Percentiles rank a stretch among this genome's conserved stretches.
These are phyloP conservation scores for Oryza coarctata DNA, from an alignment of 176 grass and related monocot species.

Conservation along the genomic window DNA sequence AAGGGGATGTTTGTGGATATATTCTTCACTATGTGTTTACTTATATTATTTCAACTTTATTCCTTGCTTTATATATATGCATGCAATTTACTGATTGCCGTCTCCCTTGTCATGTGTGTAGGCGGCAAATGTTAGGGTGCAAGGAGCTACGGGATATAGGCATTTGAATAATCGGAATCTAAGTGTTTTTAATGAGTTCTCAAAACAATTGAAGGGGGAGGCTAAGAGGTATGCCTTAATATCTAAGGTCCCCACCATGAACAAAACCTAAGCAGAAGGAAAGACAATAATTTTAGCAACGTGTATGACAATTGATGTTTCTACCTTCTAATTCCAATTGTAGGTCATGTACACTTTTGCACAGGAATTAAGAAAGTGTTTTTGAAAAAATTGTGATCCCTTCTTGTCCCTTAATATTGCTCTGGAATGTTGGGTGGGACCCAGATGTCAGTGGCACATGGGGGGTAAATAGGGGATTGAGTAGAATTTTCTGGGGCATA, in stretches of 20 bases:
- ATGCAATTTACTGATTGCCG: constrained; percentile 23
- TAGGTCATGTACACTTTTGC: neutral
- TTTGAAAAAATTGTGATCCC: neutral
- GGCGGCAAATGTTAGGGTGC: constrained; percentile 44
- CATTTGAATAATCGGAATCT: constrained; percentile 64
- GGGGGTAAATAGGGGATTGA: neutral
- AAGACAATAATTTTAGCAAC: neutral
- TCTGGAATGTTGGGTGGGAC: neutral
- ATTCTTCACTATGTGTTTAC: neutral
- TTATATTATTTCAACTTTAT: neutral
- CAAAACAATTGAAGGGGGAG: constrained; percentile 93
- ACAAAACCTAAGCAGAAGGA: neutral
- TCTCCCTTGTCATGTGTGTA: constrained; percentile 26
- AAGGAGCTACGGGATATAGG: constrained; percentile 38
- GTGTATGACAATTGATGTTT: neutral
- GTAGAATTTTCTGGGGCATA: neutral
- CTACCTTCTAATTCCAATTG: neutral
- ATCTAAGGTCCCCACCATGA: neutral
- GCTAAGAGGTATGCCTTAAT: constrained; percentile 61
- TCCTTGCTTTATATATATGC: neutral
- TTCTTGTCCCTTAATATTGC: neutral
- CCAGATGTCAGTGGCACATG: neutral
- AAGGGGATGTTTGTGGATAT: neutral
- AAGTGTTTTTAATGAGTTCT: constrained; percentile 98
- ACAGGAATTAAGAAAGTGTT: neutral